phyloP scores from a whole-genome alignment of 2,329 filamentous ascomycete genomes.

The Ophiostoma ips region DNA sequence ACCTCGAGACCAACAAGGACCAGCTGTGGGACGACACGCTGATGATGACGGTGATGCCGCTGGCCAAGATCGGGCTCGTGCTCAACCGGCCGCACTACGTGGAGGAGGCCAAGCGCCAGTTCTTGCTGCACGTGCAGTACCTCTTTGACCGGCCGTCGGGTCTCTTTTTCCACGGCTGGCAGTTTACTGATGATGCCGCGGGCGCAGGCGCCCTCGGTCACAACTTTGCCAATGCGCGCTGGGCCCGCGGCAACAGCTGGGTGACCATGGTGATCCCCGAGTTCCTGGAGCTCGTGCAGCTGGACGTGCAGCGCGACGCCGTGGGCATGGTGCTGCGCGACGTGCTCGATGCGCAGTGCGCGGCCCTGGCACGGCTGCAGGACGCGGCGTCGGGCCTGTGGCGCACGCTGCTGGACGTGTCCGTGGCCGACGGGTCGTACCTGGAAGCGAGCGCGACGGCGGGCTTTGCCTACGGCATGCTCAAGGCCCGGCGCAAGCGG shows the following conservation, averaged over 20 bases:
- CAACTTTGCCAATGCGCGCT: slow-evolving; percentile 44
- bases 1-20: slow-evolving; percentile 54
- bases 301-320: slow-evolving; percentile 23
- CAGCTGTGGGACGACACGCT: slow-evolving; percentile 77
- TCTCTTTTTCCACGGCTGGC: slow-evolving; percentile 73
- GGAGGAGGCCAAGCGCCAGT: slow-evolving; percentile 64
- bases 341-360: slow-evolving; percentile 55
- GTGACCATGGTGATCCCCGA: slow-evolving; percentile 74
- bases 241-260: slow-evolving; percentile 56
- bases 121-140: slow-evolving; percentile 65
- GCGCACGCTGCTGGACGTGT: slow-evolving; percentile 59
- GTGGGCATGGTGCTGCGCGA: slow-evolving; percentile 35
- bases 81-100: slow-evolving; percentile 59
- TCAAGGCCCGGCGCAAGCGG: slow-evolving; percentile 57
- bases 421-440: slow-evolving; percentile 55
- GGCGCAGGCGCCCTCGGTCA: slow-evolving; percentile 27
- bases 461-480: slow-evolving; percentile 66
- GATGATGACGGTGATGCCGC: slow-evolving; percentile 75
- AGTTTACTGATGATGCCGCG: slow-evolving; percentile 30
- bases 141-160: slow-evolving; percentile 59
- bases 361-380: slow-evolving; percentile 49
- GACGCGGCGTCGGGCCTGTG: slow-evolving; percentile 46
- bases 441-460: slow-evolving; percentile 65
- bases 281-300: slow-evolving; percentile 58
- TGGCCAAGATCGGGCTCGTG: slow-evolving; percentile 65